A percentile compares a stretch with the other conserved stretches of the same genome.
Evolutionary conservation across 169 alveolate species (phyloP).

Genomic region (Neospora caninum): DNA sequence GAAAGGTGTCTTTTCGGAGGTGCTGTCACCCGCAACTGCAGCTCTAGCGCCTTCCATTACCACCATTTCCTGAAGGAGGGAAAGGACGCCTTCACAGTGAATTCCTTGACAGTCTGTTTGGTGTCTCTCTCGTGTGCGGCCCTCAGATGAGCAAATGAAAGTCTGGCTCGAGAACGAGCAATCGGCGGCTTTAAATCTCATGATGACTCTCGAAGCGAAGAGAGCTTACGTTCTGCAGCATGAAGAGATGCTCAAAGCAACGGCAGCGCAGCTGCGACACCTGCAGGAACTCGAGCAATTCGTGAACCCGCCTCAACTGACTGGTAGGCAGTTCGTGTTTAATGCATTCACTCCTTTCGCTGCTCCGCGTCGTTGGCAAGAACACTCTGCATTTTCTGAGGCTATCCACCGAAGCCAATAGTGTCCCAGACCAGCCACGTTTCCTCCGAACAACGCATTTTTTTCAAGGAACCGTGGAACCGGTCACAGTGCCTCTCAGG

Average conservation of each 20-base stretch:
- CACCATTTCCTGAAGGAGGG: no score
- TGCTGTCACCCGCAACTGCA: no score
- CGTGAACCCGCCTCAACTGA: constrained; percentile 43
- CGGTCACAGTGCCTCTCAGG: no score
- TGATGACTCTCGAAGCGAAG: constrained; percentile 56
- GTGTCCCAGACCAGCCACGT: no score
- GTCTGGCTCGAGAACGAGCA: constrained; percentile 61
- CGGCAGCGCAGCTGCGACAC: constrained; percentile 41
- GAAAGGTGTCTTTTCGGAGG: no score
- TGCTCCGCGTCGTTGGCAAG: not conserved
- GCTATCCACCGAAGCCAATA: no score
- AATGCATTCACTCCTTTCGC: not conserved
- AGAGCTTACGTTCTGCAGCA: constrained; percentile 43
- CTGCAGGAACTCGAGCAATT: constrained; percentile 36
- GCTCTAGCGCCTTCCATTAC: no score
- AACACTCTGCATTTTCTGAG: no score
- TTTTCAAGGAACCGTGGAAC: no score
- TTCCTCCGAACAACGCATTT: no score
- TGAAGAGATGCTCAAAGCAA: constrained; percentile 24
- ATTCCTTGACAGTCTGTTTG: not conserved
- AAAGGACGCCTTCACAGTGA: no score
- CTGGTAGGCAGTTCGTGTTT: not conserved
- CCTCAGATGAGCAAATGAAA: constrained; percentile 41
- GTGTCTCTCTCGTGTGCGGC: not conserved
- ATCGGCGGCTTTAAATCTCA: constrained; percentile 34